Base-by-base conservation (phyloP, 2,329 filamentous ascomycete species). In the Penicillium expansum region DNA sequence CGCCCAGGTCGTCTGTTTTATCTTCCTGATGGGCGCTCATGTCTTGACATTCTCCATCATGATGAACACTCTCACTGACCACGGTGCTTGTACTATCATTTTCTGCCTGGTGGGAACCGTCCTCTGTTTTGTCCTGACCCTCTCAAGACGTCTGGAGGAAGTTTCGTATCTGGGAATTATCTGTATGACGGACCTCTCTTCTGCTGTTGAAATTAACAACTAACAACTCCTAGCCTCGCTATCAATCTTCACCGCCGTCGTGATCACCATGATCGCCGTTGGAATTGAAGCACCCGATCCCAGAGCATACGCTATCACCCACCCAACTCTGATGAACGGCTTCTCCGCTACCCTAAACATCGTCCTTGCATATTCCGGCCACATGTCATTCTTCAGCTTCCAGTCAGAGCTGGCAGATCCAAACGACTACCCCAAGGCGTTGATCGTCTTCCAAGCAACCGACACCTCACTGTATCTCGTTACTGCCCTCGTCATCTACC, bases 1-100 rank as follows among this genome's bases (percentile, higher is more conserved):
- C 56, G 85, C 83, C 63, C 86, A 88, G 62, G 73, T 82, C 1
- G 70, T 89, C 14, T 83, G 89, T 67, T 75, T 90, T 32, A 76
- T 87, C 56, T 88, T 90, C 74, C 82, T 88, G 55, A 85, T 87
- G 71, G 86, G 82, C 27, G 87, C 86, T 16, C 88, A 91, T 72
- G 80, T 88, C 56, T 74, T 90, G 56, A 88, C 86, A 0, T 89
- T 89, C 60, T 82, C 82, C 27, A 86, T 90, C 64, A 84, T 86
- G 66, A 82, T 89, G 71, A 85, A 85, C 63, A 84, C 80, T 45
- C 76, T 90, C 38, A 85, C 85, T 8, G 71, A 82, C 4, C 80
- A 87, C 58, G 82, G 79, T 0, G 79, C 81, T 1, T 90, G 86
- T 71, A 86, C 84, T 3, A 82, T 89, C 48, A 75, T 84, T 4